Evolutionary conservation across 257 asterid species (phyloP), one percentile per base, ranked within the genome.

Genomic region (Nemophila menziesii): DNA sequence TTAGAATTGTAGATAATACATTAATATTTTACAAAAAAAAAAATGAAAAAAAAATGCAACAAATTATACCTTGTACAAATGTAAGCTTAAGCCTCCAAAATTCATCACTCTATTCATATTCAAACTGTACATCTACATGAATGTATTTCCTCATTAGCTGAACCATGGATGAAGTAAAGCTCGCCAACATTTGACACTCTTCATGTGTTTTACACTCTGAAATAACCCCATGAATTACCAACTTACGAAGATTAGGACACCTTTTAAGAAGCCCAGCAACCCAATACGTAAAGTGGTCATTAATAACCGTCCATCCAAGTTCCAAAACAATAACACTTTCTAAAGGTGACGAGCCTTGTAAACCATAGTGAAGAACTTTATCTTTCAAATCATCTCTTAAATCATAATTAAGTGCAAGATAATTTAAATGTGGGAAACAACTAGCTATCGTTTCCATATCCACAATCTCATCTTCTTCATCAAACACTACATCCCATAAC

Each of bases 401-500:
- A 64, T 86, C 96, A 56, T 77, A 86, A 51, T 67, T 71, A 64
- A 86, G 63, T 17, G 94, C 79, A 11, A 86, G 72, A 63, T 82
- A 86, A 17, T 60, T 70, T 61, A 86, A 53, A 24, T 58, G 61
- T 11, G 96, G 96, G 61, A 86, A 86, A 69, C 90, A 82, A 14
- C 82, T 49, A 9, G 96, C 74, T 23, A 86, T 86, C 16, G 82
- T 74, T 72, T 82, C 94, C n/a, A 86, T 60, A 58, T 79, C 94
- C 22, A 86, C 78, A 61, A 75, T 69, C 74, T 86, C 96, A 6
- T 86, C 96, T 57, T 86, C 96, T 16, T 86, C 86, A 34, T 86
- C 96, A 57, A 86, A 86, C 42, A 86, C 90, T 29, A 86, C 92
- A 54, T 78, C 86, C 96, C 96, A 86, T 5, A 86, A 86, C 63